Percentiles rank a stretch among this genome's conserved stretches.
Evolutionary conservation across 116 monocot species (phyloP).

Genomic region (Phalaenopsis hybrid): DNA sequence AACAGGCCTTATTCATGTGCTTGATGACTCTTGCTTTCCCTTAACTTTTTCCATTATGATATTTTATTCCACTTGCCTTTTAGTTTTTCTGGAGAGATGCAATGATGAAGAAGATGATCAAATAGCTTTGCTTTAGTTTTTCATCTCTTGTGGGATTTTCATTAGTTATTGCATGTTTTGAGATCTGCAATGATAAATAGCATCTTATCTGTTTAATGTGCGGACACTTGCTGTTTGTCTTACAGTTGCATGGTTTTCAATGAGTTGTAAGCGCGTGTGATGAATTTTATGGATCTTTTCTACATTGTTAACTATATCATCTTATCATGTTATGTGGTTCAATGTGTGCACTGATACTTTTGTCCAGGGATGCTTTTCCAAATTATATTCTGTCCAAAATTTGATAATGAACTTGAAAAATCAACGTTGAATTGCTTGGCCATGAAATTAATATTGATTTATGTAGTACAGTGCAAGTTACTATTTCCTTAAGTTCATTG

Average conservation of each 20-base stretch:
- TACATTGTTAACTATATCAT: neutral
- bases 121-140: too few relatives aligned
- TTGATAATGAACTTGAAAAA: neutral
- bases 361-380: neutral
- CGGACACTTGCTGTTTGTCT: neutral
- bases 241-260: neutral
- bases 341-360: neutral
- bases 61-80: too few relatives aligned
- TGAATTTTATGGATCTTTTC: neutral
- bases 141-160: neutral
- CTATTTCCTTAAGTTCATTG: neutral
- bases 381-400: neutral
- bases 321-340: neutral
- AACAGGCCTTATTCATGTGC: neutral
- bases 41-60: neutral
- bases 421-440: neutral
- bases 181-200: neutral
- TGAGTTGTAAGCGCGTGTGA: neutral
- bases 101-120: too few relatives aligned
- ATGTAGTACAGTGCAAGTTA: too few relatives aligned
- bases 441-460: neutral
- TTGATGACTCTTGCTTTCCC: neutral
- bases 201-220: neutral
- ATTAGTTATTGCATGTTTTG: neutral
- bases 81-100: too few relatives aligned